Evolutionary conservation across 2,329 filamentous ascomycete genomes (phyloP).

Genomic region (Aspergillus bombycis): DNA sequence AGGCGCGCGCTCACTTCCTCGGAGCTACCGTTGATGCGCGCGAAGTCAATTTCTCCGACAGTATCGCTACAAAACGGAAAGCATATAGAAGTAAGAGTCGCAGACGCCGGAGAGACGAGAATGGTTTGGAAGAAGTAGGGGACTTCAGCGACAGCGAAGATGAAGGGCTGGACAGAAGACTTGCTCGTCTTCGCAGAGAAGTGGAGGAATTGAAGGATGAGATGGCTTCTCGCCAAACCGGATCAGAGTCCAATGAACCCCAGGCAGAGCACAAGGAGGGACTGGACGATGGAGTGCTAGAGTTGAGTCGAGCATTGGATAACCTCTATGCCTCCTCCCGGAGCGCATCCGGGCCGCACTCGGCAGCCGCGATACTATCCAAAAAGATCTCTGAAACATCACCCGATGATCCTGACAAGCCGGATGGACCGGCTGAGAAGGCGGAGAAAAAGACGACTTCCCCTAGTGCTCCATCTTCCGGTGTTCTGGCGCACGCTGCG

Average conservation of each 20-base stretch:
- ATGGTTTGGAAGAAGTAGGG: constrained; percentile 63
- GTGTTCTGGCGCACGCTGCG: constrained; percentile 74
- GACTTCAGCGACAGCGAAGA: constrained; percentile 79
- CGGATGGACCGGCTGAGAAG: constrained; percentile 15
- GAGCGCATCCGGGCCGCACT: constrained; percentile 27
- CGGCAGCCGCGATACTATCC: constrained; percentile 39
- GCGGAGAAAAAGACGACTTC: constrained; percentile 8
- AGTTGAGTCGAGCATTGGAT: constrained; percentile 73
- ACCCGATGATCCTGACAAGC: constrained; percentile 9
- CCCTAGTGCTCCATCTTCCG: constrained; percentile 38
- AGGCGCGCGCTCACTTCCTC: constrained; percentile 79
- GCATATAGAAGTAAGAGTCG: constrained; percentile 78
- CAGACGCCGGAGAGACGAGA: constrained; percentile 56
- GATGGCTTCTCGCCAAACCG: constrained; percentile 47
- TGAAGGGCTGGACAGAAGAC: constrained; percentile 74
- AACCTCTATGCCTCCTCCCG: constrained; percentile 54
- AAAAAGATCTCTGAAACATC: constrained; percentile 33
- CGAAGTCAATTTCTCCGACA: constrained; percentile 86
- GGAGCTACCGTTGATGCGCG: constrained; percentile 74
- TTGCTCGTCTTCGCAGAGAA: constrained; percentile 81
- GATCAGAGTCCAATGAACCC: constrained; percentile 56
- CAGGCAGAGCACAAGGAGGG: constrained; percentile 46
- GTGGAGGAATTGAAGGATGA: constrained; percentile 71
- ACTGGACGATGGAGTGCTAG: constrained; percentile 62
- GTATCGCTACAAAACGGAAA: constrained; percentile 78